Evolutionary conservation across 768 basidiomycete genomes (phyloP).

Genomic region (Calocera cornea): DNA sequence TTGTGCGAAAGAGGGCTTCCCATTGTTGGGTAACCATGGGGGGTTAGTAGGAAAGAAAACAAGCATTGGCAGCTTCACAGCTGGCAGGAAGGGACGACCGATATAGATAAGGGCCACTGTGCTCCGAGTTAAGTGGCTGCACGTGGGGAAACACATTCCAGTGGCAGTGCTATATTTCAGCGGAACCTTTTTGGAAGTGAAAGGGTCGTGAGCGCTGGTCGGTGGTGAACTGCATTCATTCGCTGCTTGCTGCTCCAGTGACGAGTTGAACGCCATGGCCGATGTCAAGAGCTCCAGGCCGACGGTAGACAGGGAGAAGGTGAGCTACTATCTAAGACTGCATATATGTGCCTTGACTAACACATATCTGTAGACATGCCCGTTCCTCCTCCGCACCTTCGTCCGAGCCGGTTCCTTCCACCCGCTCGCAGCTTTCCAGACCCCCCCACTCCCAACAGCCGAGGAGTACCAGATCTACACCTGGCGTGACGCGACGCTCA

Average conservation of each 20-base stretch:
- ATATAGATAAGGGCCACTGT: no score
- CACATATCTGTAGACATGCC: conserved; percentile 41
- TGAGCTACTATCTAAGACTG: not conserved
- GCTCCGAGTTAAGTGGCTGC: no score
- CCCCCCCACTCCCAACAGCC: conserved; percentile 57
- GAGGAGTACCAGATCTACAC: conserved; percentile 76
- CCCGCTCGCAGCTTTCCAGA: conserved; percentile 58
- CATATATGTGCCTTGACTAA: not conserved
- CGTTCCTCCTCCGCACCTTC: conserved; percentile 71
- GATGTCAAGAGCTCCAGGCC: not conserved
- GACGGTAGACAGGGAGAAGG: not conserved
- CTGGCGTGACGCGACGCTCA: conserved; percentile 36
- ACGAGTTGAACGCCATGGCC: not conserved
- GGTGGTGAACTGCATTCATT: no score
- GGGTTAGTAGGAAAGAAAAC: no score
- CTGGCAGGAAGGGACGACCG: not conserved
- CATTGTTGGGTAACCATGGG: no score
- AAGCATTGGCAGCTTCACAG: no score
- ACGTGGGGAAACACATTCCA: not conserved
- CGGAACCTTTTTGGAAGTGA: not conserved
- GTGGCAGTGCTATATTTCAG: not conserved
- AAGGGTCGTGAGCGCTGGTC: not conserved
- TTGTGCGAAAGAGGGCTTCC: no score
- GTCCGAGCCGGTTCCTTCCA: conserved; percentile 72
- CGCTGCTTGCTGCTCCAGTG: not conserved